Percentiles rank a stretch among this genome's conserved stretches.
phyloP scores from a whole-genome alignment of 495 filamentous ascomycete species.

The Penicillium lividum region DNA sequence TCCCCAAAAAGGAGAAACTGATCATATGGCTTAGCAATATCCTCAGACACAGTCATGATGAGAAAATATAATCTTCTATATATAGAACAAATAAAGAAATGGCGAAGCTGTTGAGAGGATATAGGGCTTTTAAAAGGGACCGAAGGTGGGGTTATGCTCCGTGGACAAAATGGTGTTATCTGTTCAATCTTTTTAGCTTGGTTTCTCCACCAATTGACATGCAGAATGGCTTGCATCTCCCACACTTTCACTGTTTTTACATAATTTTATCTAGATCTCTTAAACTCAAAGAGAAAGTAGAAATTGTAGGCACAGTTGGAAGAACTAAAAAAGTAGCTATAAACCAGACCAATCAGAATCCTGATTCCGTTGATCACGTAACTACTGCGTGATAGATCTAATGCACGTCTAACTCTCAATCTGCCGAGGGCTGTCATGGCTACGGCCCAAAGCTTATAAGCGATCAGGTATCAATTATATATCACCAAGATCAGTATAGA shows the following conservation, averaged over 20 bases:
- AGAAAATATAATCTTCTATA: not conserved
- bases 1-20: conserved; percentile 84
- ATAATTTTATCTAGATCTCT: too few species aligned
- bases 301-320: not conserved
- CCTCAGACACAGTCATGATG: conserved; percentile 3
- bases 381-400: not conserved
- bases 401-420: not conserved
- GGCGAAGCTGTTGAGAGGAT: not conserved
- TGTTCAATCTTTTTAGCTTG: not conserved
- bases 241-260: not conserved
- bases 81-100: not conserved
- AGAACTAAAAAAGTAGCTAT: not conserved
- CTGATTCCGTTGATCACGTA: not conserved
- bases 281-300: not conserved
- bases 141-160: not conserved
- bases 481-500: not conserved
- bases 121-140: not conserved
- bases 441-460: not conserved
- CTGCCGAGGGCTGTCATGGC: not conserved
- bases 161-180: conserved; percentile 1
- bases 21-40: conserved; percentile 48
- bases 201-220: conserved; percentile 4
- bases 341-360: not conserved
- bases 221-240: not conserved
- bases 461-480: not conserved